Conservation (phyloP, 164 flowering plant genomes). For the grape (Vitis vinifera) region DNA sequence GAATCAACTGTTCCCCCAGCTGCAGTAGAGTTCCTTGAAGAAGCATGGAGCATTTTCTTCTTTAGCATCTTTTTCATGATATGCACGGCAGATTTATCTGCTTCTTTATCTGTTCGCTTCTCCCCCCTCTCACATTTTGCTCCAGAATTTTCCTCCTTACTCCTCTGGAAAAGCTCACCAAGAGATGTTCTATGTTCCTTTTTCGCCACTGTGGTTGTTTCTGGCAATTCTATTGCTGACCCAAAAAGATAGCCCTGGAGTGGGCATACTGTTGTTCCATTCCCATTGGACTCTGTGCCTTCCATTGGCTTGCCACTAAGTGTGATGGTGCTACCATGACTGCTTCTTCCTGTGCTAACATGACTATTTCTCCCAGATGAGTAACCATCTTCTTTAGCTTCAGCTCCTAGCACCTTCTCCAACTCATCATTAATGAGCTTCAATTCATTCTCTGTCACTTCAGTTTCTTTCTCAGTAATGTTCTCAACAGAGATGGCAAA, state of each 20-base stretch:
- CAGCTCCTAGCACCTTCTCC: slow-evolving; percentile 73
- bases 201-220: slow-evolving; percentile 40
- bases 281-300: slow-evolving; percentile 30
- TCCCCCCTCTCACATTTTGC: slow-evolving; percentile 33
- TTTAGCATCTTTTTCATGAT: slow-evolving; percentile 66
- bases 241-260: slow-evolving; percentile 84
- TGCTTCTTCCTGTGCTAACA: slow-evolving; percentile 61
- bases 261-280: slow-evolving; percentile 54
- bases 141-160: slow-evolving; percentile 49
- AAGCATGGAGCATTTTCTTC: slow-evolving; percentile 43
- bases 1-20: slow-evolving; percentile 41
- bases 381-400: slow-evolving; percentile 50
- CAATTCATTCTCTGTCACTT: slow-evolving; percentile 69
- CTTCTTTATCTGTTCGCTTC: slow-evolving; percentile 47
- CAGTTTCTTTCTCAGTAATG: slow-evolving; percentile 62
- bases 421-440: slow-evolving; percentile 78
- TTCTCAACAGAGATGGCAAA: slow-evolving; percentile 59
- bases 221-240: slow-evolving; percentile 61
- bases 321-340: slow-evolving; percentile 60
- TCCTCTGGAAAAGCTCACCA: slow-evolving; percentile 83
- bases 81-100: slow-evolving; percentile 57
- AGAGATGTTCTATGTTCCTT: slow-evolving; percentile 83
- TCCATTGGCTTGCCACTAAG: slow-evolving; percentile 58
- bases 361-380: slow-evolving; percentile 78
- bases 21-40: slow-evolving; percentile 35